Evolutionary conservation across 495 filamentous ascomycete genomes (phyloP).

Genomic region (Talaromyces trachyspermus): DNA sequence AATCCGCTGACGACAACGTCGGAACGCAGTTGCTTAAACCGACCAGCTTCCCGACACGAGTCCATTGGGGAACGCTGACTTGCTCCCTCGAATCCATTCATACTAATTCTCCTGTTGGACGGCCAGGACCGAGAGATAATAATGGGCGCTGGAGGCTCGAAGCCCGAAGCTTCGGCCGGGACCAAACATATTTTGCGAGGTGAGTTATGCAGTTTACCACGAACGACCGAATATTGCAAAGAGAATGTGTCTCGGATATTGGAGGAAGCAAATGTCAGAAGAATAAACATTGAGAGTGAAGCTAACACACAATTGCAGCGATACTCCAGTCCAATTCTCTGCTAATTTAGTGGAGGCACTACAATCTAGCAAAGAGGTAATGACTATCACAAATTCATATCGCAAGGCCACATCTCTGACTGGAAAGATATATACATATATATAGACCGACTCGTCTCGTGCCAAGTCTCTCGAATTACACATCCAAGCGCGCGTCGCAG

Average conservation of each 20-base stretch:
- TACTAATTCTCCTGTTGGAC: not conserved
- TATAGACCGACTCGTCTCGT: constrained; percentile 87
- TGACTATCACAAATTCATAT: constrained; percentile 6
- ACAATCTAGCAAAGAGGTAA: constrained; percentile 80
- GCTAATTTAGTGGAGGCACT: constrained; percentile 73
- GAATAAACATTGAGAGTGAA: not conserved
- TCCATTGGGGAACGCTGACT: not conserved
- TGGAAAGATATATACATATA: too few relatives aligned
- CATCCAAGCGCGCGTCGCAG: constrained; percentile 78
- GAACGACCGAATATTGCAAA: not conserved
- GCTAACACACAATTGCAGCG: constrained; percentile 38
- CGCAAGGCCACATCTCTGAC: not conserved
- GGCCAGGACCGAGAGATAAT: constrained; percentile 10
- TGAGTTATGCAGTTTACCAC: constrained; percentile 13
- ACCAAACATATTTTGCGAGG: constrained; percentile 47
- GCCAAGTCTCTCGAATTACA: constrained; percentile 75
- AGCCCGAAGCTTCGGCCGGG: constrained; percentile 41
- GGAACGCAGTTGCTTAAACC: not conserved
- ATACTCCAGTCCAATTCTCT: constrained; percentile 80
- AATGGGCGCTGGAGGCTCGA: constrained; percentile 49
- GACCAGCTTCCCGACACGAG: not conserved
- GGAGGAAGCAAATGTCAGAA: not conserved
- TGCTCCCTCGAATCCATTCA: not conserved
- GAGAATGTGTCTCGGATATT: not conserved
- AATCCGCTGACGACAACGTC: not conserved